Conservation (phyloP, 768 basidiomycete species). For the Calocybe cyanea region DNA sequence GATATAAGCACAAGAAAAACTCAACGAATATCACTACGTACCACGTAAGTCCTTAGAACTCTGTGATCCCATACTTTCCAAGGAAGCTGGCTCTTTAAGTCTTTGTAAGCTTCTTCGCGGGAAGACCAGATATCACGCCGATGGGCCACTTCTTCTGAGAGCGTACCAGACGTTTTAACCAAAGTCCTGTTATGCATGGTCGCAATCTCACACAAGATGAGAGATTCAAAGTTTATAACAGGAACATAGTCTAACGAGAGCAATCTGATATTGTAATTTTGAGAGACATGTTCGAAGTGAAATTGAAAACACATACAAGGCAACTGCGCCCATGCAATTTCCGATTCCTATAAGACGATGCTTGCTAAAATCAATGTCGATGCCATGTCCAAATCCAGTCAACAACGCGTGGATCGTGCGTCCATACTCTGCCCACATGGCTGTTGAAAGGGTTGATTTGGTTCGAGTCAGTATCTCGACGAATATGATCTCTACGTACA, state of each 20-base stretch:
- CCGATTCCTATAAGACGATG: constrained; percentile 50
- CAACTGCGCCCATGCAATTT: constrained; percentile 52
- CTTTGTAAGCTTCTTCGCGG: constrained; percentile 39
- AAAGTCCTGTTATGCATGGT: constrained; percentile 21
- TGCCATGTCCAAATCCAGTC: constrained; percentile 42
- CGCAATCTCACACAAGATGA: constrained; percentile 48
- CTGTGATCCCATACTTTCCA: constrained; percentile 51
- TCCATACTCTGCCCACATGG: constrained; percentile 54
- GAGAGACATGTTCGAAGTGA: neutral
- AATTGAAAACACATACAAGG: constrained; percentile 30
- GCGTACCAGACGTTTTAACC: constrained; percentile 17
- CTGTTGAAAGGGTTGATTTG: constrained; percentile 20
- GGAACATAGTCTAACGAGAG: constrained; percentile 41
- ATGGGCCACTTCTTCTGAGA: constrained; percentile 28
- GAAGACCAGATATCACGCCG: constrained; percentile 51
- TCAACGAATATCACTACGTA: constrained; percentile 17
- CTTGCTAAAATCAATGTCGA: constrained; percentile 44
- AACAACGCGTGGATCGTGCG: constrained; percentile 45
- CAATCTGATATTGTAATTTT: constrained; percentile 25
- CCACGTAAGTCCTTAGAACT: constrained; percentile 39
- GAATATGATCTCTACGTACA: constrained; percentile 31
- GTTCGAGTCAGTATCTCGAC: too few relatives aligned
- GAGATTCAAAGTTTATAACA: constrained; percentile 29
- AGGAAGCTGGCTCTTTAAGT: constrained; percentile 31
- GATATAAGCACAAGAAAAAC: neutral